These are phyloP conservation scores for Aspergillus transmontanensis DNA, from an alignment of 2,329 filamentous ascomycete genomes.

Conservation along the genomic window DNA sequence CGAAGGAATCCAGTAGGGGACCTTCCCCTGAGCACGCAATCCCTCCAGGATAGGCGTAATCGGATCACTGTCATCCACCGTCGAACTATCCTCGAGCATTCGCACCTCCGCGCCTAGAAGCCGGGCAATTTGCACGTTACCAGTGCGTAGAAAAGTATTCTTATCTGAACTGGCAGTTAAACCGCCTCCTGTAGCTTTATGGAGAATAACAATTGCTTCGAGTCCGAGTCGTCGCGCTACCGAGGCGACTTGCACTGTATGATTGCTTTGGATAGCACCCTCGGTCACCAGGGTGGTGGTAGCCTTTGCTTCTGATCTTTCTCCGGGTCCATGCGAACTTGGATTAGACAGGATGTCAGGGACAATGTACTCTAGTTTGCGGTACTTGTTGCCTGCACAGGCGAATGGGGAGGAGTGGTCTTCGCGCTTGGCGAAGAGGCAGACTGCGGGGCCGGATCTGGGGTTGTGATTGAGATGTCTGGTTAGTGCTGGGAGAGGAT, in stretches of 20 bases:
- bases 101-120: constrained; percentile 47
- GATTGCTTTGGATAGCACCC: constrained; percentile 41
- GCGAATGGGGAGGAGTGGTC: constrained; percentile 38
- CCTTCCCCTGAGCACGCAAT: constrained; percentile 20
- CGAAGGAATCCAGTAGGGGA: constrained; percentile 40
- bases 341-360: constrained; percentile 33
- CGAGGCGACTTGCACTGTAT: constrained; percentile 38
- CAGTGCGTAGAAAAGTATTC: constrained; percentile 23
- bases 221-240: constrained; percentile 32
- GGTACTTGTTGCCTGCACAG: constrained; percentile 41
- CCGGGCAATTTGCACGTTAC: constrained; percentile 33
- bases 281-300: constrained; percentile 38
- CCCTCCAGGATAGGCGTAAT: constrained; percentile 26
- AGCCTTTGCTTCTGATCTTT: not conserved
- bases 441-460: constrained; percentile 16
- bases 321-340: constrained; percentile 21
- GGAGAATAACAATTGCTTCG: constrained; percentile 29
- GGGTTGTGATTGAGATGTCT: constrained; percentile 11
- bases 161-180: constrained; percentile 21
- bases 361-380: constrained; percentile 41
- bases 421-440: constrained; percentile 37
- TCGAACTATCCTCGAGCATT: constrained; percentile 59
- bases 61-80: constrained; percentile 43
- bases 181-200: constrained; percentile 32
- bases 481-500: constrained; percentile 29